Percentiles rank a stretch among this genome's conserved stretches.
Evolutionary conservation across 352 stramenopile genomes (phyloP).

Genomic region (Pythium sp.): DNA sequence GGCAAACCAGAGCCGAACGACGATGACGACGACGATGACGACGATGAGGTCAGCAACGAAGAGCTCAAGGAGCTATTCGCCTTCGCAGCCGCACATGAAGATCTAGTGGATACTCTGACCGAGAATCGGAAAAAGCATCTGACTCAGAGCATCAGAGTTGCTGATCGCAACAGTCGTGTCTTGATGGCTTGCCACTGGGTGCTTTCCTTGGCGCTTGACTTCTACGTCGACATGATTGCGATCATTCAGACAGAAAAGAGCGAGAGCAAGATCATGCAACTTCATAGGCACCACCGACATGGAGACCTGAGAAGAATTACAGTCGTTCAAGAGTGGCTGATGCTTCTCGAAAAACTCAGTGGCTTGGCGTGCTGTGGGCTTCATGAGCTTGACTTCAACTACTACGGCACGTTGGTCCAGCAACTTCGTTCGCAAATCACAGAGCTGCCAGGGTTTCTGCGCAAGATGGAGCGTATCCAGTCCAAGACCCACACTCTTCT

Average conservation of each 20-base stretch:
- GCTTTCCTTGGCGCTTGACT: constrained; percentile 36
- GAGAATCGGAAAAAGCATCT: constrained; percentile 42
- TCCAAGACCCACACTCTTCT: constrained; percentile 27
- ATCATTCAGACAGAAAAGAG: constrained; percentile 9
- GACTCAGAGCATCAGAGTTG: constrained; percentile 24
- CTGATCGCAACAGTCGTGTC: constrained; percentile 33
- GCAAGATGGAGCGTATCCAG: constrained; percentile 37
- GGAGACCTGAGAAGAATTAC: neutral
- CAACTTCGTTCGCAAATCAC: constrained; percentile 30
- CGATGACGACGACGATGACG: neutral
- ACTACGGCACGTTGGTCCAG: constrained; percentile 30
- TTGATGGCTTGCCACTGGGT: constrained; percentile 31
- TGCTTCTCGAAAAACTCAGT: constrained; percentile 39
- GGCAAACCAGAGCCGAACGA: neutral
- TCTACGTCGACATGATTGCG: constrained; percentile 31
- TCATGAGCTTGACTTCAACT: constrained; percentile 33
- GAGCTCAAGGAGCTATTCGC: constrained; percentile 29
- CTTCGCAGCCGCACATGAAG: constrained; percentile 28
- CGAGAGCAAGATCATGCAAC: neutral
- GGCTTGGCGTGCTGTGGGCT: constrained; percentile 38
- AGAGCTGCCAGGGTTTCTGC: constrained; percentile 36
- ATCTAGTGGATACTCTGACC: constrained; percentile 30
- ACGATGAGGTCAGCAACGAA: constrained; percentile 7
- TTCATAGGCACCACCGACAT: neutral
- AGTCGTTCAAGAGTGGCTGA: constrained; percentile 28